Evolutionary conservation across 2,329 filamentous ascomycete genomes (phyloP).

Genomic region (Didymosphaeria variabile): DNA sequence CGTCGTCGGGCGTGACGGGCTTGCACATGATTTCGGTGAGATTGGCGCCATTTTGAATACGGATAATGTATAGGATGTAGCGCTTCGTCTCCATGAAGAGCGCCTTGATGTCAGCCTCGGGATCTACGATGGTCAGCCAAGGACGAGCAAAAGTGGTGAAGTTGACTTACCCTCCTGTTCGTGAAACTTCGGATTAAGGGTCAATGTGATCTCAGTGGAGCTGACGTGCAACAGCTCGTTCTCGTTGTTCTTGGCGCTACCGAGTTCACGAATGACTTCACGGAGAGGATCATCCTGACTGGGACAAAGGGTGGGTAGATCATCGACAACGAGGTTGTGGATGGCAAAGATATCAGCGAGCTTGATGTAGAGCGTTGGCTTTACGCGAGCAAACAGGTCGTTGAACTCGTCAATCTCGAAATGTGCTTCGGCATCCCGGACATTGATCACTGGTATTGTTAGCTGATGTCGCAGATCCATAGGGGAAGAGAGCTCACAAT

Average conservation of each 20-base stretch:
- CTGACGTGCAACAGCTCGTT: slow-evolving; percentile 88
- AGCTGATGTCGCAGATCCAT: slow-evolving; percentile 31
- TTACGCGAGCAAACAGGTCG: slow-evolving; percentile 93
- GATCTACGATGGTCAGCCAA: slow-evolving; percentile 65
- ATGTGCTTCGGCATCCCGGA: slow-evolving; percentile 85
- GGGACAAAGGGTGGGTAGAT: slow-evolving; percentile 80
- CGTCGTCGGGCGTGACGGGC: slow-evolving; percentile 85
- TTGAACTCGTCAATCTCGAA: slow-evolving; percentile 99
- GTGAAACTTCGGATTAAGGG: slow-evolving; percentile 86
- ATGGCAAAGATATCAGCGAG: slow-evolving; percentile 97
- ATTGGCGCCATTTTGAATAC: slow-evolving; percentile 89
- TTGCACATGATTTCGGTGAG: slow-evolving; percentile 96
- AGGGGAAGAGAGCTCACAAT: slow-evolving; percentile 56
- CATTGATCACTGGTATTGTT: slow-evolving; percentile 72
- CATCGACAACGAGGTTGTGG: slow-evolving; percentile 83
- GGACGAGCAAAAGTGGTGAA: not conserved
- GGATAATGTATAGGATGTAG: slow-evolving; percentile 96
- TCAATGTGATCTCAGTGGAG: slow-evolving; percentile 89
- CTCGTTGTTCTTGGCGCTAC: slow-evolving; percentile 96
- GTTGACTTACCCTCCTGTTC: slow-evolving; percentile 72
- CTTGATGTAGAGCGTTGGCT: slow-evolving; percentile 99
- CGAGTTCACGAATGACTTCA: slow-evolving; percentile 91
- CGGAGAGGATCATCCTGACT: slow-evolving; percentile 85
- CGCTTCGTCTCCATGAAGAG: slow-evolving; percentile 99
- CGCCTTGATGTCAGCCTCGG: slow-evolving; percentile 88